Base-by-base conservation (phyloP, 1,284 basidiomycete species). In the Tilletia horrida region DNA sequence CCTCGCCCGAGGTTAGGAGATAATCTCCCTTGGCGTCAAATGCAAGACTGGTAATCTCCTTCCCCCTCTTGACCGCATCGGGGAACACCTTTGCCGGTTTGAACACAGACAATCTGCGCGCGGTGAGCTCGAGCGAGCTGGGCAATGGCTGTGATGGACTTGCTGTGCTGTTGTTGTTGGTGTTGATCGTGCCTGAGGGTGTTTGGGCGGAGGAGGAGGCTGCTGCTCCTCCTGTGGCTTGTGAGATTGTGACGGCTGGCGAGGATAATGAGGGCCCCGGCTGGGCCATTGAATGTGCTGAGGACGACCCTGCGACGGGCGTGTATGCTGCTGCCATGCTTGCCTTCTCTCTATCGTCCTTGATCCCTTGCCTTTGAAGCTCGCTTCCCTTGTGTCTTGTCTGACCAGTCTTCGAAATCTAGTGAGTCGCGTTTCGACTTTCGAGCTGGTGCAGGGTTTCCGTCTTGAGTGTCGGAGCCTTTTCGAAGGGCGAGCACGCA, bases 11-110 rank as follows among this genome's bases (percentile, higher is more conserved):
- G 3, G 93, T 95, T 45, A 97, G 85, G 50, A 95, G 84, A 69
- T 87, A 86, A 72, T 93, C 90, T 3, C 96, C 96, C 76, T 87
- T 85, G 80, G 97, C 93, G 81, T 97, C 95, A 80, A 95, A 98
- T 40, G 87, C 87, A 31, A 97, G 86, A 13, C 91, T 91, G 0
- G 92, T 96, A 63, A 96, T 65, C 13, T 67, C 68, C 69, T 67
- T 83, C 76, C 85, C 81, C 64, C 84, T 82, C 45, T 81, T 71
- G 45, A 82, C 81, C 83, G 71, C 67, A 29, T 75, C 70, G 9
- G 73, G 66, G 85, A 93, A 93, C 67, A 96, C 90, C 83, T 91
- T 93, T 23, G 92, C 89, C 0, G 93, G 91, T 81, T 92, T 93
- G 76, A 93, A 86, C 1, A 69, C 66, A 16, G 69, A 64, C 31